Evolutionary conservation across 805 yeast genomes (phyloP).

Genomic region (Candida ascalaphidarum): DNA sequence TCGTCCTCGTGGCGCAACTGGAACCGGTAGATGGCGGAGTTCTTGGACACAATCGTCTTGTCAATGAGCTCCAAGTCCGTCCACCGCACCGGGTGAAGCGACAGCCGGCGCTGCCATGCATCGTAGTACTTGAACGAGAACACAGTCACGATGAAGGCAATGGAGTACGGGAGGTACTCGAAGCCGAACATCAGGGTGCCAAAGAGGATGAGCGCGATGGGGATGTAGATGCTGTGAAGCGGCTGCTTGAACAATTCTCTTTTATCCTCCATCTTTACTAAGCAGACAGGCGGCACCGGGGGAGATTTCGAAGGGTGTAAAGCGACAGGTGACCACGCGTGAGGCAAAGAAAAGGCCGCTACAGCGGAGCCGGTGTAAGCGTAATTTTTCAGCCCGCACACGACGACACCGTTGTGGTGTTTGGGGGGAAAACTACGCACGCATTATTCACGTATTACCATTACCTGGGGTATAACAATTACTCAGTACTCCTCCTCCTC

Average conservation of each 20-base stretch:
- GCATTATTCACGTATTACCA: too few species aligned
- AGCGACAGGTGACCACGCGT: too few species aligned
- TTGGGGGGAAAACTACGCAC: too few species aligned
- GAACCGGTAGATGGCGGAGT: conserved; percentile 69
- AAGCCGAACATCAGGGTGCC: conserved; percentile 52
- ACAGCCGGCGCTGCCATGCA: conserved; percentile 32
- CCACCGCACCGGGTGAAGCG: conserved; percentile 48
- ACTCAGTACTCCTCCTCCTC: conserved; percentile 46
- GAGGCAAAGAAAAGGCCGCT: too few species aligned
- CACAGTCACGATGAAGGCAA: conserved; percentile 24
- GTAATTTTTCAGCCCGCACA: too few species aligned
- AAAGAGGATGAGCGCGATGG: conserved; percentile 47
- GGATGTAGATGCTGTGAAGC: conserved; percentile 69
- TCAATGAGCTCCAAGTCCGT: conserved; percentile 61
- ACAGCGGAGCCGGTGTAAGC: too few species aligned
- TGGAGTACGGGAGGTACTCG: conserved; percentile 39
- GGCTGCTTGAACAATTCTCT: conserved; percentile 58
- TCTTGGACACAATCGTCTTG: conserved; percentile 62
- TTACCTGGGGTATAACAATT: too few species aligned
- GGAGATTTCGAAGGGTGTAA: too few species aligned
- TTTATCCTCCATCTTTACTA: conserved; percentile 33
- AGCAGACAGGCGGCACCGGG: too few species aligned
- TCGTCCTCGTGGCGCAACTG: conserved; percentile 54
- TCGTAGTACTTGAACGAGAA: conserved; percentile 28
- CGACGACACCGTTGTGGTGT: too few species aligned